Evolutionary conservation across 2,329 filamentous ascomycete species (phyloP), one percentile per base, ranked within the genome.

Genomic region (Pezicula neosporulosa): DNA sequence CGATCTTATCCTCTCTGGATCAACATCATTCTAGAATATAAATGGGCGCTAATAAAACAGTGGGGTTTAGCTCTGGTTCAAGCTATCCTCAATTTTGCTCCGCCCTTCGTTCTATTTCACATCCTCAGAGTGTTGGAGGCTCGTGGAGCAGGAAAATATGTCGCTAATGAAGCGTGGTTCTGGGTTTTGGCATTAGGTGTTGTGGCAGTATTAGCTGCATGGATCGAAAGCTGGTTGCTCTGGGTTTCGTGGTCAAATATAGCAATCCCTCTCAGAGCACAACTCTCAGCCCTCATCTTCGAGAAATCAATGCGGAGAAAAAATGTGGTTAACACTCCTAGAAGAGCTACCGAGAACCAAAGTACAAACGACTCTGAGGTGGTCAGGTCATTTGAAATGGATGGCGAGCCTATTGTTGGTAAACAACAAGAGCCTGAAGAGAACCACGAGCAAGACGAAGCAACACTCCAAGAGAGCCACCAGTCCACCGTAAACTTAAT

Each of bases 401-500:
- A 48, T 16, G 53, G 55, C 15, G 55, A 51, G n/a, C 33, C 59
- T n/a, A 64, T 66, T 39, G 57, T 68, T 8, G 49, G 66, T 3
- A 65, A 65, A 43, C 51, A n/a, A 42, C 52, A 16, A 30, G 52
- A 7, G 42, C 19, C 19, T 2, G 62, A 67, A 10, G 41, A 69
- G 10, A 66, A 71, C 7, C 70, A 73, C 7, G 24, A 24, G 24
- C n/a, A n/a, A n/a, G 24, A 24, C 24, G 1, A 24, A 24, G 24
- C 24, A 0, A 72, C 72, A 1, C 75, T 80, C 27, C 74, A 83
- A 57, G 79, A 85, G 67, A 78, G 80, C 27, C 76, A 78, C 55
- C 89, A 93, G 67, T 83, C 80, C 50, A 87, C 86, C 3, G 83
- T 92, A 50, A 93, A 92, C 65, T 74, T 91, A 35, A 84, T 92